These are phyloP conservation scores for Claviceps digitariae DNA, from an alignment of 2,329 filamentous ascomycete genomes.

Conservation along the genomic window DNA sequence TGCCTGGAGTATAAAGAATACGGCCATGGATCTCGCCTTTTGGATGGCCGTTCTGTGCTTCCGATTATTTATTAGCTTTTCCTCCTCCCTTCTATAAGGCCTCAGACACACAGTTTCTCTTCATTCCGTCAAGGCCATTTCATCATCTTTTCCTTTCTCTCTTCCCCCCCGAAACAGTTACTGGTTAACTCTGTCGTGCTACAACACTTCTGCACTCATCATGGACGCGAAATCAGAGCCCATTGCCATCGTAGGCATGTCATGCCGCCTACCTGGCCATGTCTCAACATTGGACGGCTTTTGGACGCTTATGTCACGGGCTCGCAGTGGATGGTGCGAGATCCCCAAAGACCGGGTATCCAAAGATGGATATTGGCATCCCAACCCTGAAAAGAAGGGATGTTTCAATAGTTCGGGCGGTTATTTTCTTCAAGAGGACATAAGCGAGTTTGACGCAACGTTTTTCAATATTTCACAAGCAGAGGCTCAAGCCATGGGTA, in stretches of 20 bases:
- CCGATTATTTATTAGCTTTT: background rate
- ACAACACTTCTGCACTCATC: constrained; percentile 1
- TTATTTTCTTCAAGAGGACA: constrained; percentile 32
- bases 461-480: constrained; percentile 40
- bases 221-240: constrained; percentile 12
- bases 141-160: background rate
- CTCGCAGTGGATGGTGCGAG: constrained; percentile 26
- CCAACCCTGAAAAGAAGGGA: constrained; percentile 28
- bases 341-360: constrained; percentile 35
- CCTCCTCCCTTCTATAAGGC: background rate
- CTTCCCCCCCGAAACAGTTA: background rate
- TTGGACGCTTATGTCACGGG: constrained; percentile 29
- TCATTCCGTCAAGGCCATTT: background rate
- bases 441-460: constrained; percentile 34
- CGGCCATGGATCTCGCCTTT: background rate
- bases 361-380: constrained; percentile 26
- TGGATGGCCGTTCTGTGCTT: background rate
- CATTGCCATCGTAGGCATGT: constrained; percentile 34
- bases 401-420: constrained; percentile 22
- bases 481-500: constrained; percentile 34
- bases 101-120: background rate
- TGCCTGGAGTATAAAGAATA: background rate
- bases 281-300: constrained; percentile 28
- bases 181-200: background rate
- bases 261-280: constrained; percentile 31